These are phyloP conservation scores for Suillus bovinus DNA, from an alignment of 768 basidiomycete genomes.

Conservation along the genomic window DNA sequence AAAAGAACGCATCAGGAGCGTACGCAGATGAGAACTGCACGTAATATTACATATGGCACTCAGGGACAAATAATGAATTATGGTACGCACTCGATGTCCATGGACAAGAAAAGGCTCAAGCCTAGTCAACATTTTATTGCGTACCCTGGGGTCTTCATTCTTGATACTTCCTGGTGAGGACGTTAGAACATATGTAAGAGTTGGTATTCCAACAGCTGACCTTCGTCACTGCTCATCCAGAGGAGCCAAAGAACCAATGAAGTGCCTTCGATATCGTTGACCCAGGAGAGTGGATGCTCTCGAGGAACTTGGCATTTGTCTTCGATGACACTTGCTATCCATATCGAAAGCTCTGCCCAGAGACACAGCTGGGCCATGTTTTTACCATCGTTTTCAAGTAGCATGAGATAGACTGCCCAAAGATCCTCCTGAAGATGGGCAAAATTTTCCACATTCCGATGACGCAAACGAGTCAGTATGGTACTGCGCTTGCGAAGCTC, in stretches of 20 bases:
- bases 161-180: slow-evolving; percentile 32
- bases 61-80: not conserved
- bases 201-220: slow-evolving; percentile 26
- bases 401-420: slow-evolving; percentile 57
- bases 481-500: slow-evolving; percentile 47
- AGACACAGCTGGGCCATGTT: slow-evolving; percentile 44
- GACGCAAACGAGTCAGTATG: slow-evolving; percentile 44
- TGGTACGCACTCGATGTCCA: slow-evolving; percentile 39
- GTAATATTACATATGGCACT: slow-evolving; percentile 8
- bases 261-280: slow-evolving; percentile 33
- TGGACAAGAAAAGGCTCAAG: slow-evolving; percentile 42
- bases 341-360: slow-evolving; percentile 40
- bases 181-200: slow-evolving; percentile 15
- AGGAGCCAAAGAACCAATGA: slow-evolving; percentile 46
- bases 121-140: slow-evolving; percentile 29
- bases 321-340: slow-evolving; percentile 23
- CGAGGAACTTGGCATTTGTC: slow-evolving; percentile 20
- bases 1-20: slow-evolving; percentile 45
- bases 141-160: slow-evolving; percentile 29
- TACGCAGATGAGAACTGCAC: slow-evolving; percentile 42
- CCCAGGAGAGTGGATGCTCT: slow-evolving; percentile 15
- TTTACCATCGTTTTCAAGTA: slow-evolving; percentile 51
- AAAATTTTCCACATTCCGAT: slow-evolving; percentile 16
- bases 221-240: slow-evolving; percentile 45
- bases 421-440: slow-evolving; percentile 39